Base-by-base conservation (phyloP, 805 yeast species). In the Ogataea pini region DNA sequence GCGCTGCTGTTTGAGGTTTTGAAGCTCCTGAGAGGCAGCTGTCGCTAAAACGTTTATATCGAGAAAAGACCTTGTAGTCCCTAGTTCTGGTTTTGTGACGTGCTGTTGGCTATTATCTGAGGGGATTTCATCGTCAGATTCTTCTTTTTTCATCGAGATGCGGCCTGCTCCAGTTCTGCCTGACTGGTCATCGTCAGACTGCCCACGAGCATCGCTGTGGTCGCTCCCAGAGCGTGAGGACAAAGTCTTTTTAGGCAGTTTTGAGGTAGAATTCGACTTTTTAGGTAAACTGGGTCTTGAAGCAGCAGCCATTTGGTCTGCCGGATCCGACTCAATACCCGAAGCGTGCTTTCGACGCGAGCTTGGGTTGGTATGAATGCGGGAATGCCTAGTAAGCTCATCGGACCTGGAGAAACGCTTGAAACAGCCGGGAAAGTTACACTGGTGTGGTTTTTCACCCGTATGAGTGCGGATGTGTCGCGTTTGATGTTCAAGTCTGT, bases 381-480 rank as follows among this genome's bases (percentile, higher is more conserved):
- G 72, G 42, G 86, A 74, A 68, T 89, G 97, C 56, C 96, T 75
- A 12, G 96, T 89, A 48, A 89, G 75, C 69, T 89, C 96, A 68
- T 90, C 96, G 22, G 84, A 76, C 53, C 96, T 77, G 49, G 86
- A 78, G 62, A 89, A 89, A 53, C 86, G 75, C 67, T 90, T 89
- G 46, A 81, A 67, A 69, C 97, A 89, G n/a, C 88, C 88, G 1
- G 94, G 90, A 57, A 78, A 89, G 16, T 82, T 78, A 68, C 97
- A 89, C 42, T 81, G 83, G 63, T 87, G 94, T 2, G 96, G 96
- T 64, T 89, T 87, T 65, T 89, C 96, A 42, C 97, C 97, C 0
- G 97, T 89, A 69, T 89, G 96, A 8, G 96, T 89, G 49, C 96
- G 75, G 57, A 90, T 85, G 65, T 89, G 97, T 56, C 97, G 77